Conservation (phyloP, 768 basidiomycete species). For the Amanita rimosa region DNA sequence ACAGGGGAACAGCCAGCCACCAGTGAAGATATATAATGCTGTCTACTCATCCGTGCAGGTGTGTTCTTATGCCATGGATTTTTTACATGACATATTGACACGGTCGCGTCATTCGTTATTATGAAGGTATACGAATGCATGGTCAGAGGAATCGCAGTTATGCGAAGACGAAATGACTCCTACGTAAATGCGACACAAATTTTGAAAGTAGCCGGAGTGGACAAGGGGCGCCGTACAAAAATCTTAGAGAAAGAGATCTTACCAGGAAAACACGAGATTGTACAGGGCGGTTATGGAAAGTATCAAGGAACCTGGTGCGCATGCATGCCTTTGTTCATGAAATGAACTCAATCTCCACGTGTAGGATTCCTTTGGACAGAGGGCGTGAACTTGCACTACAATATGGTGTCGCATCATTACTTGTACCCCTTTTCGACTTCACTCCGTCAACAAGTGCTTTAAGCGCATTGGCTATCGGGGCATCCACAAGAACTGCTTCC, state of each 20-base stretch:
- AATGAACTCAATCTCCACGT: not conserved
- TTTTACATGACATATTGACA: constrained; percentile 16
- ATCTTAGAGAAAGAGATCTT: constrained; percentile 96
- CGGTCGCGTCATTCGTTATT: constrained; percentile 22
- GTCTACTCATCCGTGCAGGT: constrained; percentile 88
- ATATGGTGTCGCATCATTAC: constrained; percentile 82
- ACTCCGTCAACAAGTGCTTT: constrained; percentile 67
- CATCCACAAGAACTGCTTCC: constrained; percentile 35
- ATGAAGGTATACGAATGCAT: constrained; percentile 91
- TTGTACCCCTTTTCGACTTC: constrained; percentile 90
- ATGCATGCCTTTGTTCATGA: constrained; percentile 4
- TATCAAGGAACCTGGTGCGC: constrained; percentile 97
- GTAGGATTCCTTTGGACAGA: constrained; percentile 91
- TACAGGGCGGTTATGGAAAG: constrained; percentile 98
- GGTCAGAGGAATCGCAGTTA: constrained; percentile 96
- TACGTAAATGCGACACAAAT: constrained; percentile 99
- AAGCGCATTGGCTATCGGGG: constrained; percentile 49
- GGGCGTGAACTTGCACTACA: constrained; percentile 88
- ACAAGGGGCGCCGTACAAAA: constrained; percentile 94
- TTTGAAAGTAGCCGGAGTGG: constrained; percentile 95
- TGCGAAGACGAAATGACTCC: constrained; percentile 90
- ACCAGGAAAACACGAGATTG: constrained; percentile 92
- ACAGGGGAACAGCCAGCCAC: constrained; percentile 33
- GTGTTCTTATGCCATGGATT: constrained; percentile 4
- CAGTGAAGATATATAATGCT: constrained; percentile 87